phyloP scores from a whole-genome alignment of 2,329 filamentous ascomycete species.

The Calonectria hongkongensis region DNA sequence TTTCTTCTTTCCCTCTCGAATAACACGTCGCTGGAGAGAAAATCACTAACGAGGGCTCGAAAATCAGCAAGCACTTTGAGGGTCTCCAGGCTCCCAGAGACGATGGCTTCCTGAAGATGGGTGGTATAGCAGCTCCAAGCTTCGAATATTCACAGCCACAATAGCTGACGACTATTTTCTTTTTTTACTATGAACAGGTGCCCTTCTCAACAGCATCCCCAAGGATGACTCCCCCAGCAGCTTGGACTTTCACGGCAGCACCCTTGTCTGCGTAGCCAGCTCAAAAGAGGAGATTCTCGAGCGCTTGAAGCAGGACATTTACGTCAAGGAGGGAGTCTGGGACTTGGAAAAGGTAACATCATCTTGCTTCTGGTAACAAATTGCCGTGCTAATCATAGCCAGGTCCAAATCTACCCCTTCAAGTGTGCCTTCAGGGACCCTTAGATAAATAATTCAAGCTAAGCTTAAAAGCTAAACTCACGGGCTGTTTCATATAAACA shows the following conservation, averaged over 20 bases:
- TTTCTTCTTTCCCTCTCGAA: not conserved
- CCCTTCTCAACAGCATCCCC: conserved; percentile 79
- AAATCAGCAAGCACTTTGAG: conserved; percentile 70
- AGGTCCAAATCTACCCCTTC: conserved; percentile 72
- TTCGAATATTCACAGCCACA: not conserved
- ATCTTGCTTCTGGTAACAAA: not conserved
- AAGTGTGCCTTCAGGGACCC: conserved; percentile 63
- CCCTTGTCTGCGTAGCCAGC: conserved; percentile 79
- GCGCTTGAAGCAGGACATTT: conserved; percentile 82
- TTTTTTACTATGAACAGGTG: conserved; percentile 67
- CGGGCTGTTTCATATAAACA: conserved; percentile 3
- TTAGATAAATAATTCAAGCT: conserved; percentile 30
- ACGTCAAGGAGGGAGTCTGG: conserved; percentile 84
- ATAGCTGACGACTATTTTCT: not conserved
- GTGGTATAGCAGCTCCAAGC: conserved; percentile 69
- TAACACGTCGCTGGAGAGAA: not conserved
- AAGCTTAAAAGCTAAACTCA: not conserved
- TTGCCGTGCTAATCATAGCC: conserved; percentile 21
- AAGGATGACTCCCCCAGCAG: conserved; percentile 74
- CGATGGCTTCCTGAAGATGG: conserved; percentile 77
- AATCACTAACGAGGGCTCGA: conserved; percentile 19
- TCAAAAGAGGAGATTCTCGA: conserved; percentile 82
- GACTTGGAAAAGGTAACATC: conserved; percentile 79
- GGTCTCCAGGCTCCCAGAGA: conserved; percentile 72
- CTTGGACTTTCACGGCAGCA: conserved; percentile 84